Evolutionary conservation across 169 alveolate species (phyloP).

Genomic region (Eimeria zaria): DNA sequence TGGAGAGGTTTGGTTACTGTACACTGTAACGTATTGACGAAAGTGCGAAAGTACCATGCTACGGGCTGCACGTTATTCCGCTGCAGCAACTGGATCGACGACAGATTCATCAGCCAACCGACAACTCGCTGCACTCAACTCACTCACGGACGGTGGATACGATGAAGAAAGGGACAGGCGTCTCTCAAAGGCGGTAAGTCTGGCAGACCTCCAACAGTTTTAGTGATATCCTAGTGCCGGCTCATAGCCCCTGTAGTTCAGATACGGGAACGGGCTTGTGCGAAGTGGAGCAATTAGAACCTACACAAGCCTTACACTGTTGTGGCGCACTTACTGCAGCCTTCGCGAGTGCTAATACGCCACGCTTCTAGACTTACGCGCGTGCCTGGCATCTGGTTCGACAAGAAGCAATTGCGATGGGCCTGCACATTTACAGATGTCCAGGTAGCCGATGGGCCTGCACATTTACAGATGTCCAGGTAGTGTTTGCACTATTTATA

Average conservation of each 20-base stretch:
- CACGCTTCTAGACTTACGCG: conserved; percentile 82
- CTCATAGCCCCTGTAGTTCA: not conserved
- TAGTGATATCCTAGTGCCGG: not conserved
- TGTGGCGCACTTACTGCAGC: conserved; percentile 41
- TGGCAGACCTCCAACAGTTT: not conserved
- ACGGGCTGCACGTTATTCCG: not conserved
- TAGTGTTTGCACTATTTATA: not conserved
- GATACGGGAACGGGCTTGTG: not conserved
- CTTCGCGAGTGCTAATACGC: conserved; percentile 79
- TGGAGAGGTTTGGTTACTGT: not conserved
- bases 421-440: conserved; percentile 84
- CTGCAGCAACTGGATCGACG: conserved; percentile 2
- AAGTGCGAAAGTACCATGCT: not conserved
- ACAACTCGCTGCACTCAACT: not conserved
- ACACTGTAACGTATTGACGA: not conserved
- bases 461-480: not conserved
- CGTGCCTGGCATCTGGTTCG: conserved; percentile 86
- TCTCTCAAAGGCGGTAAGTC: conserved; percentile 79
- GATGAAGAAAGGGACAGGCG: conserved; percentile 81
- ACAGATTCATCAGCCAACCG: not conserved
- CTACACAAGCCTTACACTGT: not conserved
- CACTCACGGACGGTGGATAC: conserved; percentile 46
- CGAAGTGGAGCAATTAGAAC: not conserved
- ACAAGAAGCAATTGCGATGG: conserved; percentile 85
- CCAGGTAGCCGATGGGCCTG: not conserved